phyloP scores from a whole-genome alignment of 352 stramenopile species.

The Phytophthora brassicae region DNA sequence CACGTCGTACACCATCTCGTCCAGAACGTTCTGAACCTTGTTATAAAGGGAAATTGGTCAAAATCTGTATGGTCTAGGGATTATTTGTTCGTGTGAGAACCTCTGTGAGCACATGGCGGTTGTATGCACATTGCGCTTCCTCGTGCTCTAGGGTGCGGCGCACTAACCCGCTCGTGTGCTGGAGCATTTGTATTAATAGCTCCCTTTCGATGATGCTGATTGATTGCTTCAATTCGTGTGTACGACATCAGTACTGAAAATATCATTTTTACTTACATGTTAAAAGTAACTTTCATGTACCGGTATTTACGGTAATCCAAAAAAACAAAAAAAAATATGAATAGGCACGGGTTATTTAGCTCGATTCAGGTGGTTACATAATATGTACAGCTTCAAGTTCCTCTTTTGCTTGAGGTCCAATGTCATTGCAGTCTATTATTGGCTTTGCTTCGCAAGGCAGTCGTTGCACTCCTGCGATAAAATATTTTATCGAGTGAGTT shows the following conservation, averaged over 20 bases:
- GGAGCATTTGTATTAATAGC: conserved; percentile 36
- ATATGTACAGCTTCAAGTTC: too few species aligned
- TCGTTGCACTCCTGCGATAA: too few species aligned
- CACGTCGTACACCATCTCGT: conserved; percentile 86
- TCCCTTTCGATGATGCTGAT: neutral
- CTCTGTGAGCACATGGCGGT: conserved; percentile 46
- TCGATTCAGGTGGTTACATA: too few species aligned
- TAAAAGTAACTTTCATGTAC: too few species aligned
- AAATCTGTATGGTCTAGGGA: neutral
- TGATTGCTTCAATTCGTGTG: conserved; percentile 4
- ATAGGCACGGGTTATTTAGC: too few species aligned
- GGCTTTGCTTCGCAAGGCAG: too few species aligned
- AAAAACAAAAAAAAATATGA: too few species aligned
- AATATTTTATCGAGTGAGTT: too few species aligned
- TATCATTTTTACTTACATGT: too few species aligned
- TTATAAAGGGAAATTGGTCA: neutral
- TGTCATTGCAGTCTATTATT: too few species aligned
- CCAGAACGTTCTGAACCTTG: conserved; percentile 68
- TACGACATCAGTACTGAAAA: conserved; percentile 15
- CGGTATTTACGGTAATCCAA: too few species aligned
- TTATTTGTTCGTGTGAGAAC: conserved; percentile 17
- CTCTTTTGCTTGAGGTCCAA: too few species aligned
- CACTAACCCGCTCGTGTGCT: conserved; percentile 36
- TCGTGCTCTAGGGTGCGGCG: conserved; percentile 42
- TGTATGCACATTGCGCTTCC: conserved; percentile 45